Evolutionary conservation across 257 asterid genomes (phyloP).

Genomic region (Solanum okadae): DNA sequence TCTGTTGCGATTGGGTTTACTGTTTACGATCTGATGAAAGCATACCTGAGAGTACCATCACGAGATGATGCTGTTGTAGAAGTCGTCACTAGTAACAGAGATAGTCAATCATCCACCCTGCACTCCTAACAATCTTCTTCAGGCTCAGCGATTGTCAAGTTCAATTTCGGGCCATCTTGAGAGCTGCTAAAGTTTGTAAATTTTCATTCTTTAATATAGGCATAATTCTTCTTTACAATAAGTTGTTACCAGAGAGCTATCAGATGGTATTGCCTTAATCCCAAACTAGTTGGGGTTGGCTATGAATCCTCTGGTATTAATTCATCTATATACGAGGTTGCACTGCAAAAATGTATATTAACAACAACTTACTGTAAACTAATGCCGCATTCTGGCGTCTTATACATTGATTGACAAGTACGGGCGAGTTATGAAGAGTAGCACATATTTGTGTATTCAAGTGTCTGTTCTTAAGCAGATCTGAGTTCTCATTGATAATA

Average conservation of each 20-base stretch:
- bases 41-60: slow-evolving; percentile 68
- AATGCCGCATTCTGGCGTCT: not conserved
- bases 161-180: not conserved
- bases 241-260: not conserved
- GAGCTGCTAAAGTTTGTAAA: not conserved
- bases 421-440: not conserved
- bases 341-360: not conserved
- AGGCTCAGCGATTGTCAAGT: not conserved
- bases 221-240: not conserved
- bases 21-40: slow-evolving; percentile 70
- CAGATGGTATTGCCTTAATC: not conserved
- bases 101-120: slow-evolving; percentile 28
- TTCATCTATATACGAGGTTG: not conserved
- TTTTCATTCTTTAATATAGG: not conserved
- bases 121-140: slow-evolving; percentile 23
- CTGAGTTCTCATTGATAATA: not conserved
- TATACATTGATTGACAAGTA: not conserved
- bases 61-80: slow-evolving; percentile 48
- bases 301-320: not conserved
- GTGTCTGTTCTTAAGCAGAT: not conserved
- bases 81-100: slow-evolving; percentile 20
- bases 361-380: not conserved
- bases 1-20: slow-evolving; percentile 96
- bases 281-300: not conserved
- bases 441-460: not conserved